These are phyloP conservation scores for Cordyceps cicadae DNA, from an alignment of 2,329 filamentous ascomycete genomes.

Conservation along the genomic window DNA sequence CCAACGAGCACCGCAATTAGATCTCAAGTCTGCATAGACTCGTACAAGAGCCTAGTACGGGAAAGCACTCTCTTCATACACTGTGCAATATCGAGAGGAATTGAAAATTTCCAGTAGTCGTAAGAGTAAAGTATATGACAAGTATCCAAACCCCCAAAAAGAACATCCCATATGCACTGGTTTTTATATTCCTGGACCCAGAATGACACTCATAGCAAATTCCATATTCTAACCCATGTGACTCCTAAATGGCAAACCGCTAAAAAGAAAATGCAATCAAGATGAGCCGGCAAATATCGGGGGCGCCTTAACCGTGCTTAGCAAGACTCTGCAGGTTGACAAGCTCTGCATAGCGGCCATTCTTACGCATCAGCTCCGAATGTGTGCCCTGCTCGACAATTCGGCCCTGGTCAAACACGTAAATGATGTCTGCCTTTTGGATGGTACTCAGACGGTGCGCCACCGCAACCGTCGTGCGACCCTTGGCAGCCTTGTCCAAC, in stretches of 20 bases:
- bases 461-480: slow-evolving; percentile 85
- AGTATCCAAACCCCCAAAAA: neutral
- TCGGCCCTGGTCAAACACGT: slow-evolving; percentile 86
- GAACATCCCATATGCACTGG: neutral
- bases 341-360: slow-evolving; percentile 68
- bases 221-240: neutral
- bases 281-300: neutral
- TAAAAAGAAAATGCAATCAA: neutral
- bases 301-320: slow-evolving; percentile 34
- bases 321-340: slow-evolving; percentile 73
- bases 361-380: slow-evolving; percentile 57
- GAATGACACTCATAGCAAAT: neutral
- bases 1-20: too few relatives aligned
- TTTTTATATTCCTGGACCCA: neutral
- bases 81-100: neutral
- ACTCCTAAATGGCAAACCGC: neutral
- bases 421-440: slow-evolving; percentile 89
- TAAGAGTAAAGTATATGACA: neutral
- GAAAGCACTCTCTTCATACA: too few relatives aligned
- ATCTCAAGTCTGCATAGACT: too few relatives aligned
- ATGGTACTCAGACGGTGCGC: slow-evolving; percentile 89
- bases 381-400: slow-evolving; percentile 84
- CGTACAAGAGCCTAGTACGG: too few relatives aligned
- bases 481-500: slow-evolving; percentile 73
- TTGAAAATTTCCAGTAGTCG: neutral